Conservation (phyloP, 768 basidiomycete genomes). For the Phaeotremella skinneri region DNA sequence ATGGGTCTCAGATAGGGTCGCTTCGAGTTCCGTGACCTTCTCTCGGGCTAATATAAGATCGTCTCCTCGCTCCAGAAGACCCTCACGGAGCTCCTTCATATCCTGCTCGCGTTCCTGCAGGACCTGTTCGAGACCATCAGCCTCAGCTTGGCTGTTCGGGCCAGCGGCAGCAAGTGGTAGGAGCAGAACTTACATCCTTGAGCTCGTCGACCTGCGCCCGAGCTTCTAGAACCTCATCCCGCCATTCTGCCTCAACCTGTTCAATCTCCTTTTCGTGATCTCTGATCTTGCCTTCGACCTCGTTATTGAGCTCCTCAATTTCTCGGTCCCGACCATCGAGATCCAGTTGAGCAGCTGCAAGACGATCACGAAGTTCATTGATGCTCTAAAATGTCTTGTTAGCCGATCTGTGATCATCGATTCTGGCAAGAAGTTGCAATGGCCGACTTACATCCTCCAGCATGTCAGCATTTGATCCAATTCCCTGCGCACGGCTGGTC, state of each 20-base stretch:
- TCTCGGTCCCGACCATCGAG: slow-evolving; percentile 73
- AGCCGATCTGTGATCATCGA: slow-evolving; percentile 2
- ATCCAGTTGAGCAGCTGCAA: slow-evolving; percentile 62
- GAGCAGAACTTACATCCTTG: slow-evolving; percentile 41
- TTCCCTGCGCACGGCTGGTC: neutral
- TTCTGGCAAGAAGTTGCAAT: neutral
- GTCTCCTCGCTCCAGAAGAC: slow-evolving; percentile 65
- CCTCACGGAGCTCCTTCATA: slow-evolving; percentile 35
- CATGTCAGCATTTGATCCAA: slow-evolving; percentile 22
- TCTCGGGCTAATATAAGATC: slow-evolving; percentile 73
- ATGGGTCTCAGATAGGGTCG: slow-evolving; percentile 46
- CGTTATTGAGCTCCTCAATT: slow-evolving; percentile 76
- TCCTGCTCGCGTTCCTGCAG: slow-evolving; percentile 36
- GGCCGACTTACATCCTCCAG: slow-evolving; percentile 39
- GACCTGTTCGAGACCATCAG: slow-evolving; percentile 8
- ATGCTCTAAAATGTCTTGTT: slow-evolving; percentile 27
- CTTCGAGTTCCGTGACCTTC: slow-evolving; percentile 71
- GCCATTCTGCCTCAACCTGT: slow-evolving; percentile 75
- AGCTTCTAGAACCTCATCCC: slow-evolving; percentile 79
- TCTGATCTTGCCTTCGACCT: slow-evolving; percentile 60
- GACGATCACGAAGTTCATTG: slow-evolving; percentile 46
- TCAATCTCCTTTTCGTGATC: slow-evolving; percentile 48
- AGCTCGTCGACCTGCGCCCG: slow-evolving; percentile 73
- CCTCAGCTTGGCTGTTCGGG: neutral
- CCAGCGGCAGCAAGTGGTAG: neutral